A percentile compares a stretch with the other conserved stretches of the same genome.
Conservation (phyloP, 169 alveolate species). For the Babesia bigemina region DNA sequence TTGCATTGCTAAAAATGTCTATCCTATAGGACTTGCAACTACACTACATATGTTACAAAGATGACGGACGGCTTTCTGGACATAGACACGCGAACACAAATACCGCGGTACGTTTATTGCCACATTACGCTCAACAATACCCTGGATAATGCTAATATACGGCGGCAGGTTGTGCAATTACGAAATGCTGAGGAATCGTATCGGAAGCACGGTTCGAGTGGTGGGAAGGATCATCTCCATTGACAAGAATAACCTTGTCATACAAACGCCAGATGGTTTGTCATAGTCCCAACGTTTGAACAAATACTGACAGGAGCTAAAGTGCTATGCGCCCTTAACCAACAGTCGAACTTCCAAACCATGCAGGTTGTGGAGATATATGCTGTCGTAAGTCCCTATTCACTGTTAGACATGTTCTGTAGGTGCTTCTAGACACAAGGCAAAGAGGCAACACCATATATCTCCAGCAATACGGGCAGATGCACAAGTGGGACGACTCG, state of each 20-base stretch:
- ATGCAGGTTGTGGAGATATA: slow-evolving; percentile 17
- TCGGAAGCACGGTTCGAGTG: slow-evolving; percentile 10
- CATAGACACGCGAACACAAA: slow-evolving; percentile 6
- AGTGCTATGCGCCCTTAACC: slow-evolving; percentile 1
- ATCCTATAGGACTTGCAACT: no score
- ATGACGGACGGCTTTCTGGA: slow-evolving; percentile 16
- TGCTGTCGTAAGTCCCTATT: slow-evolving; percentile 4
- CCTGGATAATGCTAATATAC: background rate
- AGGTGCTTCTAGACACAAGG: slow-evolving; percentile 2
- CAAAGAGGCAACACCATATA: slow-evolving; percentile 2
- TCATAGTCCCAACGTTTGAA: background rate
- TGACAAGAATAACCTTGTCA: background rate
- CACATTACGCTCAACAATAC: background rate
- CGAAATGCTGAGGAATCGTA: slow-evolving; percentile 11
- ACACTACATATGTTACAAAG: background rate
- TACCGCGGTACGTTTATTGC: slow-evolving; percentile 8
- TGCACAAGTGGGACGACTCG: slow-evolving; percentile 18
- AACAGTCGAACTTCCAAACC: background rate
- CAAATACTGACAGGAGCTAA: slow-evolving; percentile 9
- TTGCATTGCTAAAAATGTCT: no score
- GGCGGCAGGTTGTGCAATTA: slow-evolving; percentile 24
- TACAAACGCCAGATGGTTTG: slow-evolving; percentile 33
- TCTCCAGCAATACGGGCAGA: slow-evolving; percentile 32
- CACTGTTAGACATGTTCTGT: background rate
- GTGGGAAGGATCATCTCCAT: slow-evolving; percentile 4